A percentile compares a stretch with the other conserved stretches of the same genome.
Evolutionary conservation across 495 filamentous ascomycete species (phyloP).

Genomic region (Aspergillus nidulans): DNA sequence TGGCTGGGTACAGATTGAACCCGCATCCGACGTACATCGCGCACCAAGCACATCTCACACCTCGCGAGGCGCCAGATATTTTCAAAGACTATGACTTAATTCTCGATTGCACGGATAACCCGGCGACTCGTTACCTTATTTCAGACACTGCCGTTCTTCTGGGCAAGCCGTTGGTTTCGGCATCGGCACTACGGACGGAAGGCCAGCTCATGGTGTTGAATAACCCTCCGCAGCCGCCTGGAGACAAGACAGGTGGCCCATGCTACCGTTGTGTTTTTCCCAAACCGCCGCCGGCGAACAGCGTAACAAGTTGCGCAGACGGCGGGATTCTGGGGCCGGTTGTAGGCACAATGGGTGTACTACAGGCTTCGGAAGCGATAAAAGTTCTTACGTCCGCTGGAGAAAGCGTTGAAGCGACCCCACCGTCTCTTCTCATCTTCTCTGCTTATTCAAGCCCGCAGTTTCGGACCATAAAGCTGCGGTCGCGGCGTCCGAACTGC

Average conservation of each 20-base stretch:
- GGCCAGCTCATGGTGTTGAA: constrained; percentile 85
- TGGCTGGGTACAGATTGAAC: constrained; percentile 52
- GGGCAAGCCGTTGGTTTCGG: constrained; percentile 76
- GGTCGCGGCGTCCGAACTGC: constrained; percentile 61
- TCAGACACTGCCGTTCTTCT: constrained; percentile 82
- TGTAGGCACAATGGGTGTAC: constrained; percentile 88
- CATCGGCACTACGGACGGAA: constrained; percentile 78
- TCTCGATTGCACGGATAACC: constrained; percentile 92
- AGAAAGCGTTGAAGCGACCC: constrained; percentile 11
- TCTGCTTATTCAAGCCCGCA: constrained; percentile 63
- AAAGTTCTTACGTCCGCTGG: constrained; percentile 59
- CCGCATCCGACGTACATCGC: constrained; percentile 58
- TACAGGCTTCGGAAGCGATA: constrained; percentile 86
- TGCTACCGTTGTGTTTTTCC: constrained; percentile 96
- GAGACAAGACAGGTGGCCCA: constrained; percentile 55
- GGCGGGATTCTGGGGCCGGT: constrained; percentile 89
- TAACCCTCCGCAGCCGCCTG: constrained; percentile 43
- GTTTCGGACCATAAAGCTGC: constrained; percentile 71
- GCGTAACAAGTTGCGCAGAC: constrained; percentile 79
- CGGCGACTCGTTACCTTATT: constrained; percentile 84
- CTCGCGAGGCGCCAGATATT: constrained; percentile 58
- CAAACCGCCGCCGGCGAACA: constrained; percentile 74
- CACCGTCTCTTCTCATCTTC: constrained; percentile 60
- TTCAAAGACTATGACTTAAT: constrained; percentile 73
- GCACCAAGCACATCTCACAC: constrained; percentile 56